Evolutionary conservation across 164 flowering plant genomes (phyloP).

Genomic region (Vitis riparia): DNA sequence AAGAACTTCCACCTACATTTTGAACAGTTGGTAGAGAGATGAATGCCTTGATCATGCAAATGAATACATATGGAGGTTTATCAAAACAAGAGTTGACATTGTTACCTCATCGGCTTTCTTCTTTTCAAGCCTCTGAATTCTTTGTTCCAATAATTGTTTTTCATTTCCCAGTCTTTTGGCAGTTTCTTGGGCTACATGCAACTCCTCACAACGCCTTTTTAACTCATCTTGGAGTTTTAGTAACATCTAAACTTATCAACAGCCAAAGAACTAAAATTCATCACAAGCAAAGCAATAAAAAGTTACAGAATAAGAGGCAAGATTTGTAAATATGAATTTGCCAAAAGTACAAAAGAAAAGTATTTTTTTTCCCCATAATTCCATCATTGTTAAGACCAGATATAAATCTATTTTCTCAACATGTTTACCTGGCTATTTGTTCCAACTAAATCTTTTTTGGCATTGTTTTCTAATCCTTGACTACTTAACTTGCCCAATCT

Average conservation of each 20-base stretch:
- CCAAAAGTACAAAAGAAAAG: neutral
- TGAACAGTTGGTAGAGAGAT: slow-evolving; percentile 1
- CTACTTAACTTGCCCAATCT: slow-evolving; percentile 44
- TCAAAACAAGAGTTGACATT: too few species aligned
- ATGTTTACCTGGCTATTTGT: slow-evolving; percentile 56
- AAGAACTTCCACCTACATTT: slow-evolving; percentile 50
- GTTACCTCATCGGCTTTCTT: slow-evolving; percentile 67
- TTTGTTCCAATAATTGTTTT: slow-evolving; percentile 63
- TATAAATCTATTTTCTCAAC: too few species aligned
- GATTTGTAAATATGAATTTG: neutral
- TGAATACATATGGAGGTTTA: too few species aligned
- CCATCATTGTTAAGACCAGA: too few species aligned
- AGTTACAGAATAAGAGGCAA: neutral
- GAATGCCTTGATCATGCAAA: neutral
- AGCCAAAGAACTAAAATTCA: neutral
- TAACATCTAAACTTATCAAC: slow-evolving; percentile 30
- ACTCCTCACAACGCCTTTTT: slow-evolving; percentile 51
- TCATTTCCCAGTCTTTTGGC: slow-evolving; percentile 59
- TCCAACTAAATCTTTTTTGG: slow-evolving; percentile 41
- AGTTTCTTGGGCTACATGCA: slow-evolving; percentile 60
- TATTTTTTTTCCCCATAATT: too few species aligned
- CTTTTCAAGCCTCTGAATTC: slow-evolving; percentile 55
- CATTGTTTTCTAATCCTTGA: slow-evolving; percentile 36
- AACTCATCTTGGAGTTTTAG: slow-evolving; percentile 64
- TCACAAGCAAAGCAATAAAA: neutral